A percentile compares a stretch with the other conserved stretches of the same genome.
These are phyloP conservation scores for Aureobasidium vineae DNA, from an alignment of 2,329 filamentous ascomycete genomes.

Conservation along the genomic window DNA sequence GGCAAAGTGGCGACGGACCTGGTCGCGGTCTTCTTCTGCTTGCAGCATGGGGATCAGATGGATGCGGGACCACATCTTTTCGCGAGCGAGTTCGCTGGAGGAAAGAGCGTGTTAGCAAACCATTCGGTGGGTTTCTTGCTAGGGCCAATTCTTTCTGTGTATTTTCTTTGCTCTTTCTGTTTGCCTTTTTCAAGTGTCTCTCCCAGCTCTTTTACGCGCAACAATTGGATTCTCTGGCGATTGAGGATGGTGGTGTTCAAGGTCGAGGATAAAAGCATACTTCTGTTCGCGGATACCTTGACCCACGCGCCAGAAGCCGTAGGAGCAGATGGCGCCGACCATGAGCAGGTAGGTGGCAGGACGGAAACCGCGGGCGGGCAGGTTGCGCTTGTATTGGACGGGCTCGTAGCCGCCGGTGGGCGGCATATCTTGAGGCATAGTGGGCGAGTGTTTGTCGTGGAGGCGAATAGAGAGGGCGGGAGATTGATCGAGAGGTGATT, in stretches of 20 bases:
- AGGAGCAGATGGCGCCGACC: conserved; percentile 76
- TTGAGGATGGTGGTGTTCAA: neutral
- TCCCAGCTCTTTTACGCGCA: neutral
- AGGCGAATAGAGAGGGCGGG: neutral
- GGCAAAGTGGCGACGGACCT: conserved; percentile 80
- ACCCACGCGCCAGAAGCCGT: conserved; percentile 84
- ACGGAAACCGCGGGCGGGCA: conserved; percentile 86
- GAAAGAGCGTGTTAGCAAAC: too few relatives aligned
- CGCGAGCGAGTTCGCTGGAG: conserved; percentile 80
- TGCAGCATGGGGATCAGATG: conserved; percentile 91
- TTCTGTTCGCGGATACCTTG: conserved; percentile 86
- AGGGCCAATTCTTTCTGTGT: too few relatives aligned
- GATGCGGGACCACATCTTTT: conserved; percentile 98
- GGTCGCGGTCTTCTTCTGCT: conserved; percentile 94
- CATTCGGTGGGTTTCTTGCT: too few relatives aligned
- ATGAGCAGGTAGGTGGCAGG: conserved; percentile 75
- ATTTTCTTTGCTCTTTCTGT: neutral
- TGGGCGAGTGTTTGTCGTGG: conserved; percentile 41
- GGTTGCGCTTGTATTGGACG: conserved; percentile 97
- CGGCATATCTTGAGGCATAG: conserved; percentile 97
- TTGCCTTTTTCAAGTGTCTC: too few relatives aligned
- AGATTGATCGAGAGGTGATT: neutral
- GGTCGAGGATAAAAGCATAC: conserved; percentile 55
- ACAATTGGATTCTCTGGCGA: neutral
- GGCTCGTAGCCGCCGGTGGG: conserved; percentile 90